A percentile compares a stretch with the other conserved stretches of the same genome.
These are phyloP conservation scores for Colletotrichum sp. DNA, from an alignment of 2,329 filamentous ascomycete genomes.

Conservation along the genomic window DNA sequence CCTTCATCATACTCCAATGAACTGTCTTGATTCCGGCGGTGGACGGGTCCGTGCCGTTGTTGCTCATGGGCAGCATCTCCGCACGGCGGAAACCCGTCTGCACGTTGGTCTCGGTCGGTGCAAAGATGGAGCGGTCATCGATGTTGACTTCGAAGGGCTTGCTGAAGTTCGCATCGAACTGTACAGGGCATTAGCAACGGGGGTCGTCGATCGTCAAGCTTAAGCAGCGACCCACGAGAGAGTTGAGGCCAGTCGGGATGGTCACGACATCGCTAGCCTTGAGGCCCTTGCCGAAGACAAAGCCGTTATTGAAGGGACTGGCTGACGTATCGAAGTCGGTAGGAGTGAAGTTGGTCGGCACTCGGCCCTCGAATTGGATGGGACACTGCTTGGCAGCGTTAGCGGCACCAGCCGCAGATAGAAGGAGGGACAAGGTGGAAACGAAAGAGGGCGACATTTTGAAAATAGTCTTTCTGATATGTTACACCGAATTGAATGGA, in stretches of 20 bases:
- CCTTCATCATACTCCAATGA: conserved; percentile 64
- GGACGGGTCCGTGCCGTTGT: conserved; percentile 55
- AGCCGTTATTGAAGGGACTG: conserved; percentile 53
- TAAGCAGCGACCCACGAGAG: conserved; percentile 27
- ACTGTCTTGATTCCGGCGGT: conserved; percentile 62
- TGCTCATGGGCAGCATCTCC: conserved; percentile 56
- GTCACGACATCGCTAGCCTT: conserved; percentile 55
- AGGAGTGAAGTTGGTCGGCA: conserved; percentile 40
- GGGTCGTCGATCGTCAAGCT: too few species aligned
- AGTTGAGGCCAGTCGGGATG: conserved; percentile 38
- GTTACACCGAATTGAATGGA: neutral
- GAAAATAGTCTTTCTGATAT: neutral
- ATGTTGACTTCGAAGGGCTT: conserved; percentile 59
- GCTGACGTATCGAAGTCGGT: conserved; percentile 44
- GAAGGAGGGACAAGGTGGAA: neutral
- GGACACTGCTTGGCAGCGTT: conserved; percentile 31
- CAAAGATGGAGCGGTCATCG: conserved; percentile 64
- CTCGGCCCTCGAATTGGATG: conserved; percentile 51
- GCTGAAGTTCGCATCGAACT: conserved; percentile 48
- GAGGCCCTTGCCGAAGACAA: conserved; percentile 57
- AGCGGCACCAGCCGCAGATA: neutral
- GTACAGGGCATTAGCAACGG: conserved; percentile 9
- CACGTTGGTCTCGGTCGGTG: conserved; percentile 46
- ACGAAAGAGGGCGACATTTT: neutral
- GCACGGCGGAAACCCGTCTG: conserved; percentile 66